These are phyloP conservation scores for Tolypocladium nubicola DNA, from an alignment of 2,329 filamentous ascomycete genomes.

Conservation along the genomic window DNA sequence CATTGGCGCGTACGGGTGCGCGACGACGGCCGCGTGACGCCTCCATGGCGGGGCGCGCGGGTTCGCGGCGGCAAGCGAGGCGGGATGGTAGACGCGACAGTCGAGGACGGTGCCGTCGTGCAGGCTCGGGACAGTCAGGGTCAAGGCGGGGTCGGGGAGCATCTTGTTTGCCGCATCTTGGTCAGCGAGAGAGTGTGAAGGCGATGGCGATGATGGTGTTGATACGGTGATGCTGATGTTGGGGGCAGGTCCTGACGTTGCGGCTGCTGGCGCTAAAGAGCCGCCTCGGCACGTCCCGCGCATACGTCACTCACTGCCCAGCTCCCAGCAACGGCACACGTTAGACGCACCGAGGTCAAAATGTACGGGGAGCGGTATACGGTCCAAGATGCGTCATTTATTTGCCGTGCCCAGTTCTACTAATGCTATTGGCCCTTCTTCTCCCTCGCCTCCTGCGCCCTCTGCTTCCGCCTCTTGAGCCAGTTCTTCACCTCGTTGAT, in stretches of 20 bases:
- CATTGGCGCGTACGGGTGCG: conserved; percentile 83
- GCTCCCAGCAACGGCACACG: not conserved
- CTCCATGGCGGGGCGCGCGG: conserved; percentile 27
- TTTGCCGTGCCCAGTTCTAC: not conserved
- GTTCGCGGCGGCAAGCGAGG: conserved; percentile 26
- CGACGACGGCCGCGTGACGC: conserved; percentile 53
- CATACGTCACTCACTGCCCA: not conserved
- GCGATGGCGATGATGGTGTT: not conserved
- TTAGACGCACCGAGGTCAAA: not conserved
- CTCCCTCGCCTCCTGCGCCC: conserved; percentile 21
- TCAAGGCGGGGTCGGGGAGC: conserved; percentile 47
- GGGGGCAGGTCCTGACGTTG: not conserved
- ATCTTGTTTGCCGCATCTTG: conserved; percentile 20
- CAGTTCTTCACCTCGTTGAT: conserved; percentile 69
- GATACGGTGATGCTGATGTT: not conserved
- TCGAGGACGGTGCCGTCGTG: conserved; percentile 67
- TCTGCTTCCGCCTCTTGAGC: conserved; percentile 35
- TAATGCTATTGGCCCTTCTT: not conserved
- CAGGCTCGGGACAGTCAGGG: conserved; percentile 74
- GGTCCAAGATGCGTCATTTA: not conserved
- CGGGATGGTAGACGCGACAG: conserved; percentile 73
- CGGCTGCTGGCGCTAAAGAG: not conserved
- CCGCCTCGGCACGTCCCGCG: not conserved
- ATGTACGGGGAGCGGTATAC: no score
- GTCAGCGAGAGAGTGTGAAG: not conserved